Conservation (phyloP, 257 asterid genomes). For the Pogostemon cablin region DNA sequence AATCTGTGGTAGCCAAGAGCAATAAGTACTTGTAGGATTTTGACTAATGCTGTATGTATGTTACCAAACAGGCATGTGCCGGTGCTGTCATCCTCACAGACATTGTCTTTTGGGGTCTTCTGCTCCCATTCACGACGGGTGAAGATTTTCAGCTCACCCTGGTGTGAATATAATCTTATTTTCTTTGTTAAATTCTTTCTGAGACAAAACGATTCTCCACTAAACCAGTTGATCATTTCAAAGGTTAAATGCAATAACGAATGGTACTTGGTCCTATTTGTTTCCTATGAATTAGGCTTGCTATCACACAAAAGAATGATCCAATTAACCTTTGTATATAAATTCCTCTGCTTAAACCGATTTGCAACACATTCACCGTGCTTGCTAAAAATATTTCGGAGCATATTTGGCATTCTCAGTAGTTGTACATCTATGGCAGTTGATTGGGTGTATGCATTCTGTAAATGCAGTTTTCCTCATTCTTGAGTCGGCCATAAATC, state of each 20-base stretch:
- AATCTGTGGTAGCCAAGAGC: not conserved
- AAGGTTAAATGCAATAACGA: no score
- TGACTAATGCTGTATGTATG: slow-evolving; percentile 7
- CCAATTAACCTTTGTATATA: no score
- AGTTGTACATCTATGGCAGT: slow-evolving; percentile 43
- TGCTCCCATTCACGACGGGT: slow-evolving; percentile 81
- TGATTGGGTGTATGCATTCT: slow-evolving; percentile 83
- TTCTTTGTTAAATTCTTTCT: no score
- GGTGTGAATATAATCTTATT: slow-evolving; percentile 41
- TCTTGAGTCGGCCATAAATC: slow-evolving; percentile 72
- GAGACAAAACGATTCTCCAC: no score
- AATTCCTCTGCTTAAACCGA: not conserved
- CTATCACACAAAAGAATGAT: not conserved
- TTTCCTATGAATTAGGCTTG: not conserved
- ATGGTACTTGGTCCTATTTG: not conserved
- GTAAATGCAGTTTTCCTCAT: slow-evolving; percentile 85
- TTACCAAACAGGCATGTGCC: slow-evolving; percentile 57
- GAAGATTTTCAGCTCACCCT: slow-evolving; percentile 70
- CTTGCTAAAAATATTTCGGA: slow-evolving; percentile 12
- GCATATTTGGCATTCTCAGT: not conserved
- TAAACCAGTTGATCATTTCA: no score
- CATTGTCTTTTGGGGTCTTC: slow-evolving; percentile 82
- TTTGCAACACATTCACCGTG: not conserved
- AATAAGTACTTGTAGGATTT: not conserved
- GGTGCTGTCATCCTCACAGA: slow-evolving; percentile 91